Evolutionary conservation across 2,329 filamentous ascomycete genomes (phyloP).

Genomic region (Cytospora piceae): DNA sequence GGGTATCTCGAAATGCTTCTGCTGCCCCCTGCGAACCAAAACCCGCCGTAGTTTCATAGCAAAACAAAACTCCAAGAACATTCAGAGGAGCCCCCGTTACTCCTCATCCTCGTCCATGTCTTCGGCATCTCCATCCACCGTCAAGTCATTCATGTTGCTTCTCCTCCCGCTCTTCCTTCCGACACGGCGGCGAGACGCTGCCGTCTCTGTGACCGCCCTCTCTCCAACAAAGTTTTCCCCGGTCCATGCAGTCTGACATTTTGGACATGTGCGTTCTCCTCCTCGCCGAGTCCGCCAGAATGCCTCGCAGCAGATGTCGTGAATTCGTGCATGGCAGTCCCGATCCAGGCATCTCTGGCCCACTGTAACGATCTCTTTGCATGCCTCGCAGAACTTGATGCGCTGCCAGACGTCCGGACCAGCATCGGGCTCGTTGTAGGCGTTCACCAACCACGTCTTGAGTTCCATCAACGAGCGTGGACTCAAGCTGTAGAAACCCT

Average conservation of each 20-base stretch:
- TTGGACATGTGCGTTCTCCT: slow-evolving; percentile 64
- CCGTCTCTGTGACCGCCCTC: slow-evolving; percentile 58
- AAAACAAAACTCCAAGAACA: not conserved
- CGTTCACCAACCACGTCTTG: slow-evolving; percentile 79
- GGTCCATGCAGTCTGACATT: slow-evolving; percentile 57
- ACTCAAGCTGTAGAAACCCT: slow-evolving; percentile 75
- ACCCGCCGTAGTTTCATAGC: not conserved
- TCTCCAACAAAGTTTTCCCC: slow-evolving; percentile 58
- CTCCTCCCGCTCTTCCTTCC: slow-evolving; percentile 41
- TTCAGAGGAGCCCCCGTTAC: not conserved
- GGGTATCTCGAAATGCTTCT: slow-evolving; percentile 27
- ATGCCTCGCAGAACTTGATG: slow-evolving; percentile 87
- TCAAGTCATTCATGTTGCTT: slow-evolving; percentile 42
- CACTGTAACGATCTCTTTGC: slow-evolving; percentile 84
- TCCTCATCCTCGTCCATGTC: slow-evolving; percentile 35
- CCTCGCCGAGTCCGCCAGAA: slow-evolving; percentile 69
- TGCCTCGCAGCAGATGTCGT: slow-evolving; percentile 74
- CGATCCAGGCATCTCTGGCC: slow-evolving; percentile 75
- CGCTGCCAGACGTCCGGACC: slow-evolving; percentile 67
- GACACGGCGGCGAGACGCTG: slow-evolving; percentile 51
- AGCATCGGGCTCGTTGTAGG: slow-evolving; percentile 78
- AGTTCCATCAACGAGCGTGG: slow-evolving; percentile 84
- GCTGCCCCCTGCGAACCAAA: slow-evolving; percentile 5
- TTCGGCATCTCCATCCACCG: slow-evolving; percentile 38
- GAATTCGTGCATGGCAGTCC: slow-evolving; percentile 71